Conservation (phyloP, 1,139 yeast genomes). For the Suhomyces chickasaworum region DNA sequence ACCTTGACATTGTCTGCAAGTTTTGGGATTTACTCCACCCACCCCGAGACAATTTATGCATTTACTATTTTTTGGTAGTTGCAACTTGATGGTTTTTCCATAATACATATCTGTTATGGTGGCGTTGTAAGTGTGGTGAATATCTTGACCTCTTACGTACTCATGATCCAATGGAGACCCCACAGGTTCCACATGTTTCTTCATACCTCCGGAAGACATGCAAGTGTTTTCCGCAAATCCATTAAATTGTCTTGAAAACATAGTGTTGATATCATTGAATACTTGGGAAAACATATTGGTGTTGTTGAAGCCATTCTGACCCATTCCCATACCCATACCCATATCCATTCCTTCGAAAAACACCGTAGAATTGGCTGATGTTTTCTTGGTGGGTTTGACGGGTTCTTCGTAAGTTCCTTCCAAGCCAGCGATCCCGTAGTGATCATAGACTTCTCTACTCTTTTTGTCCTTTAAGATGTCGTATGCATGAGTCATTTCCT, state of each 20-base stretch:
- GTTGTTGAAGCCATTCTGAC: slow-evolving; percentile 10
- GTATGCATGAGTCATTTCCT: slow-evolving; percentile 46
- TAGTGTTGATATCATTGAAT: slow-evolving; percentile 39
- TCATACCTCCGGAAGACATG: slow-evolving; percentile 11
- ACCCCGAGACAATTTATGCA: slow-evolving; percentile 47
- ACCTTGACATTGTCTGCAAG: slow-evolving; percentile 42
- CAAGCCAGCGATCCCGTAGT: slow-evolving; percentile 43
- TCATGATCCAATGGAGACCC: slow-evolving; percentile 15
- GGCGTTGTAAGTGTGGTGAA: slow-evolving; percentile 48
- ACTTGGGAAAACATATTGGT: slow-evolving; percentile 43
- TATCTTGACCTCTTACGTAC: slow-evolving; percentile 42
- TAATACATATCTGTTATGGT: slow-evolving; percentile 48
- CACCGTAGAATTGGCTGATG: not conserved
- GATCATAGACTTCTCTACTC: slow-evolving; percentile 37
- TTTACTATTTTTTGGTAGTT: slow-evolving; percentile 41
- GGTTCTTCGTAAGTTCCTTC: slow-evolving; percentile 30
- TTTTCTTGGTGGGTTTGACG: slow-evolving; percentile 12
- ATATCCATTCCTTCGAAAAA: slow-evolving; percentile 5
- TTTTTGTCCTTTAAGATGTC: slow-evolving; percentile 40
- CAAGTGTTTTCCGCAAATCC: not conserved
- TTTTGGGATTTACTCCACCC: slow-evolving; percentile 43
- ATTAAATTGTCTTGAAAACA: slow-evolving; percentile 22
- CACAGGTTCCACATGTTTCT: slow-evolving; percentile 18
- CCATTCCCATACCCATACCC: slow-evolving; percentile 8
- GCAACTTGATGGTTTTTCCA: slow-evolving; percentile 50